Evolutionary conservation across 2,329 filamentous ascomycete species (phyloP), one percentile per base, ranked within the genome.

Genomic region (Fusarium odoratissimum): DNA sequence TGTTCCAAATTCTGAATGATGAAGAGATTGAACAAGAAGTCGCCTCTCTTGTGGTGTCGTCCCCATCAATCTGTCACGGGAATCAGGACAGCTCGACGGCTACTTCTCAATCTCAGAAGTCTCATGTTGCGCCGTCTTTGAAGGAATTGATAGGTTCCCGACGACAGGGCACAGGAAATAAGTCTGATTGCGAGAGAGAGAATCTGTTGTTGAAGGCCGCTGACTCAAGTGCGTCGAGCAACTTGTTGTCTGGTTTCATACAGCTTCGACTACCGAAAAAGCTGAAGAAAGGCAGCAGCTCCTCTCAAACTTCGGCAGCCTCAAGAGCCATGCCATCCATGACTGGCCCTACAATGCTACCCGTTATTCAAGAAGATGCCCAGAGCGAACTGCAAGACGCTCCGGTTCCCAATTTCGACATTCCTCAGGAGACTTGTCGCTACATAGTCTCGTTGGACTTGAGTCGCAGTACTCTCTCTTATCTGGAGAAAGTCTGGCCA

Each of bases 361-460:
- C 40, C 23, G 11, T 25, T 8, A n/a, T 23, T 4, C 37, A 33
- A n/a, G 33, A 56, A 21, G 23, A 38, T 30, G 19, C 8, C 13
- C 40, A 31, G 33, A 28, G 28, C 7, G 44, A 31, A 5, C 38
- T 66, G 8, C 31, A 33, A 4, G 49, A 63, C 10, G 67, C 74
- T 12, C 49, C 59, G 4, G 41, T 42, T 14, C 81, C 80, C 2
- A 23, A 70, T 1, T 21, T 77, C 9, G 19, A 56, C 1, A 16
- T 73, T 3, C 74, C 78, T 2, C 28, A 40, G 6, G 52, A 72
- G 17, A 70, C 58, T 8, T 77, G 73, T 14, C 68, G 73, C 6
- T 79, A 90, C 71, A 84, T 93, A 12, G 81, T 90, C 23, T 89
- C 91, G 0, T 79, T 87, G 1, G 81, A 79, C 16, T 76, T 87